Percentiles rank a stretch among this genome's conserved stretches.
Conservation (phyloP, 441 rosid genomes). For the Adansonia grandidieri region DNA sequence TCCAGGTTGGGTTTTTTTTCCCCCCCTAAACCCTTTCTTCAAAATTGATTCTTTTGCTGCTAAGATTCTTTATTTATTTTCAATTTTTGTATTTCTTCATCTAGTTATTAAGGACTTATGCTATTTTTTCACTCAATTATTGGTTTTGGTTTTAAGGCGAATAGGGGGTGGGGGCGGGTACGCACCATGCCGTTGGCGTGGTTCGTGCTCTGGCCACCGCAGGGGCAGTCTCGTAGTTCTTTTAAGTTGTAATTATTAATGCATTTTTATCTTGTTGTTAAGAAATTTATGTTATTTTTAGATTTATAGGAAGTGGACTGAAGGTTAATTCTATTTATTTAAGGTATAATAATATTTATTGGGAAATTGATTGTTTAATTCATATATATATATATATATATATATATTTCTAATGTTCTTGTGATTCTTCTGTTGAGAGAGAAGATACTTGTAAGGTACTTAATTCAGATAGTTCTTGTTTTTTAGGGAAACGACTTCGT, state of each 20-base stretch:
- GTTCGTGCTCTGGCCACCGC: too few species aligned
- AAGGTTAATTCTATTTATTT: neutral
- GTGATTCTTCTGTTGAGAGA: neutral
- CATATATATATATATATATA: neutral
- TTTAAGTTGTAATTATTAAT: neutral
- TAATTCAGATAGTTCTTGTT: slow-evolving; percentile 15
- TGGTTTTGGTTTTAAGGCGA: neutral
- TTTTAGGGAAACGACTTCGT: neutral
- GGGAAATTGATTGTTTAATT: neutral
- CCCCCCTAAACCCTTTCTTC: neutral
- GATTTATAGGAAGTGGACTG: neutral
- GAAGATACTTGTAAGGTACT: neutral
- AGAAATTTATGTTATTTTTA: slow-evolving; percentile 4
- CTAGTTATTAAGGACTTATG: neutral
- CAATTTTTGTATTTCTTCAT: slow-evolving; percentile 2
- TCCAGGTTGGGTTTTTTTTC: slow-evolving; percentile 57
- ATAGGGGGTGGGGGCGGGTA: neutral
- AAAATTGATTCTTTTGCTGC: slow-evolving; percentile 6
- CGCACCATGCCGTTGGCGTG: too few species aligned
- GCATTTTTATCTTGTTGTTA: neutral
- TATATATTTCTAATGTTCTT: too few species aligned
- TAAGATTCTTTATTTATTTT: neutral
- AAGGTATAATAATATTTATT: neutral
- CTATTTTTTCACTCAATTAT: neutral
- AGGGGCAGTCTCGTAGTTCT: neutral